Evolutionary conservation across 2,329 filamentous ascomycete genomes (phyloP).

Genomic region (Chalara sp.): DNA sequence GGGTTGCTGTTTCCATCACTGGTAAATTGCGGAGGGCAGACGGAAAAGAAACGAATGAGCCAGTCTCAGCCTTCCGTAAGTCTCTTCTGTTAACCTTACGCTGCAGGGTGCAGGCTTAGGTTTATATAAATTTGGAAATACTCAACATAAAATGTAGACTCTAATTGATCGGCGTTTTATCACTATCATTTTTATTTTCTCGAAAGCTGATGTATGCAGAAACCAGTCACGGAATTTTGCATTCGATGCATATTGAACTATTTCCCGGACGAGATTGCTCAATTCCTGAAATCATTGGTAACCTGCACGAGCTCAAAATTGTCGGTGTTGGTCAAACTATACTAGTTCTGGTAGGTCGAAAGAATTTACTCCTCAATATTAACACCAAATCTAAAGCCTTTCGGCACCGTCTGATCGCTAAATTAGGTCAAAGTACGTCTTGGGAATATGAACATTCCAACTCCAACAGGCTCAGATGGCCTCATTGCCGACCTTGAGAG

Average conservation of each 20-base stretch:
- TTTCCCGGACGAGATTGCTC: slow-evolving; percentile 17
- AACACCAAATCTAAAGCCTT: background rate
- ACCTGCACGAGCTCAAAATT: slow-evolving; percentile 18
- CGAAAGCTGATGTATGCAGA: background rate
- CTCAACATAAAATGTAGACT: too few species aligned
- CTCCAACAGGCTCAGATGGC: slow-evolving; percentile 38
- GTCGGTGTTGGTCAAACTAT: slow-evolving; percentile 20
- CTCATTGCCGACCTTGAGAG: slow-evolving; percentile 53
- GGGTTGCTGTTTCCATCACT: slow-evolving; percentile 30
- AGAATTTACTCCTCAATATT: background rate
- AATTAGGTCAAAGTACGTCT: slow-evolving; percentile 17
- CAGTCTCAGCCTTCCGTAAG: background rate
- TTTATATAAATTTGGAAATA: too few species aligned
- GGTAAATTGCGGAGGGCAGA: slow-evolving; percentile 20
- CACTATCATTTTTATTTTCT: background rate
- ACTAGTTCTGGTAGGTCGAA: slow-evolving; percentile 17
- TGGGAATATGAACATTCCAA: slow-evolving; percentile 8
- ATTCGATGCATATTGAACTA: slow-evolving; percentile 23
- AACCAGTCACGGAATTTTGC: slow-evolving; percentile 17
- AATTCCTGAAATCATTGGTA: slow-evolving; percentile 22
- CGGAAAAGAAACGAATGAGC: slow-evolving; percentile 6
- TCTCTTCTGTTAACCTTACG: too few species aligned
- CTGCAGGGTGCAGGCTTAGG: too few species aligned
- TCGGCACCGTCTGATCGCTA: background rate
- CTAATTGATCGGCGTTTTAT: background rate